These are phyloP conservation scores for Senna tora DNA, from an alignment of 306 rosid species.

Conservation along the genomic window DNA sequence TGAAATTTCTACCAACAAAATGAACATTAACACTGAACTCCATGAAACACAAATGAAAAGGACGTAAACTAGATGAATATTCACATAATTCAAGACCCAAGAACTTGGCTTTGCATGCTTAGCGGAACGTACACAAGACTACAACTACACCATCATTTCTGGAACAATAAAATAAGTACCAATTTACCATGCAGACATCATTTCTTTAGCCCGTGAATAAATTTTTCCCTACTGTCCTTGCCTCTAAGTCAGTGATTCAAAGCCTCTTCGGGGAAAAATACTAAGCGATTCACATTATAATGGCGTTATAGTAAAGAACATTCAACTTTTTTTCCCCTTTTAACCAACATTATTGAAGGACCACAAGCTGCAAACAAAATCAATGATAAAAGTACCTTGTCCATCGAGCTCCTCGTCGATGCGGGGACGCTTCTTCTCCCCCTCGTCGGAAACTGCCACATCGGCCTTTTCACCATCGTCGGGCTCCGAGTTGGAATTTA, in stretches of 20 bases:
- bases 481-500: slow-evolving; percentile 41
- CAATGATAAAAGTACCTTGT: slow-evolving; percentile 46
- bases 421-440: slow-evolving; percentile 74
- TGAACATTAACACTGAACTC: background rate
- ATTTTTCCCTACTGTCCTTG: too few species aligned
- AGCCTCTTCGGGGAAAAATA: background rate
- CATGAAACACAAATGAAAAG: background rate
- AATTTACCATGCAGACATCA: background rate
- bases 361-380: background rate
- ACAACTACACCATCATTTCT: too few species aligned
- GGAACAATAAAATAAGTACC: background rate
- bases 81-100: background rate
- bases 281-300: background rate
- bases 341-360: background rate
- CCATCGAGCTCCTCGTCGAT: slow-evolving; percentile 57
- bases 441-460: slow-evolving; percentile 41
- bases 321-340: background rate
- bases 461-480: slow-evolving; percentile 30
- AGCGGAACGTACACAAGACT: background rate
- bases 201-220: background rate
- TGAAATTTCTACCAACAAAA: background rate
- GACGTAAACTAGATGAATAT: background rate
- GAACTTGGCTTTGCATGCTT: background rate
- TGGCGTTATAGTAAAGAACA: background rate
- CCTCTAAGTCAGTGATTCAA: too few species aligned